Base-by-base conservation (phyloP, 768 basidiomycete species). In the Fistulinella prunicolor region DNA sequence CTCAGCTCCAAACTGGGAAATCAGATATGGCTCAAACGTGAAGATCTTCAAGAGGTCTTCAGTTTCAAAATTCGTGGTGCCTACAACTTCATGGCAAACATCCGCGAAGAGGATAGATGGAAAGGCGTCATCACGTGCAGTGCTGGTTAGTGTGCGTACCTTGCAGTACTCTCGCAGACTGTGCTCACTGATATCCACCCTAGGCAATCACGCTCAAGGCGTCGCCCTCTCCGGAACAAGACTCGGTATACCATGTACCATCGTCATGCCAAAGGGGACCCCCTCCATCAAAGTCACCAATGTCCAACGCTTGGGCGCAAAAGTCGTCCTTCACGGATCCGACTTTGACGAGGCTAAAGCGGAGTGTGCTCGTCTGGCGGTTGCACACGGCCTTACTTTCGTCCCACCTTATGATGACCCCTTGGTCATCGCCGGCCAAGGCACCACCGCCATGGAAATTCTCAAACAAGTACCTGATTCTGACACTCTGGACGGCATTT, bases 61-160 rank as follows among this genome's bases (percentile, higher is more conserved):
- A 94, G 91, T 66, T 99, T 99, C 83, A 99, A 99, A 65, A 94
- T 98, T 39, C 78, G 96, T 5, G 96, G 96, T 20, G 96, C 96
- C 26, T 99, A 96, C 73, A 99, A 99, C 68, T 90, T 96, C 60
- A 99, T 99, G 95, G 91, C 91, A 19, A 79, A 80, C 67, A 73
- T 99, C 29, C 74, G 75, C 8, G 85, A 87, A 26, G 91, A 94
- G 47, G 95, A 98, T 63, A 77, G 92, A 49, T 94, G 94, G 90
- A 94, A 94, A 68, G 96, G 96, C 49, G 96, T 99, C 57, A 76
- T 98, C 46, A 97, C 96, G 39, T 99, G 96, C 64, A 95, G 92
- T 65, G 96, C 96, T 50, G 95, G 94, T 96, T 71, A 82, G 90
- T 85, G 71, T 75, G 76, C 78, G 74, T 79, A 70, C 57, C 54